A percentile compares a stretch with the other conserved stretches of the same genome.
Evolutionary conservation across 139 green algal species (phyloP).

Genomic region (Coelastrella sp.): DNA sequence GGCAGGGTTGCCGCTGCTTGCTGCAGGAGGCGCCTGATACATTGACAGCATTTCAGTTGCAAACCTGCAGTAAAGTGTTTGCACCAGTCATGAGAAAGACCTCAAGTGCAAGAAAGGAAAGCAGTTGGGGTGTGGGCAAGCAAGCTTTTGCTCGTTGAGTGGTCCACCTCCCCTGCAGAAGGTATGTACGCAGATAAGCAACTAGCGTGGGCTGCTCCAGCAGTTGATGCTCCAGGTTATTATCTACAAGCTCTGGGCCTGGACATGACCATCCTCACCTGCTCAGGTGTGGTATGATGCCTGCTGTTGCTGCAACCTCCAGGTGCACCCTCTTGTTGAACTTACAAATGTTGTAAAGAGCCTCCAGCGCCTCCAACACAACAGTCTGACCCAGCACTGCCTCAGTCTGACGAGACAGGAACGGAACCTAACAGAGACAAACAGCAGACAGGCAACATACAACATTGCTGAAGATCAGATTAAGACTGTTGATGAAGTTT

Average conservation of each 20-base stretch:
- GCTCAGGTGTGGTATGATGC: conserved; percentile 70
- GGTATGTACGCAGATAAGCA: too few relatives aligned
- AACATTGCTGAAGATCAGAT: neutral
- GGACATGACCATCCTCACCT: conserved; percentile 35
- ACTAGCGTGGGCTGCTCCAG: too few relatives aligned
- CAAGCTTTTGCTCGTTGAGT: too few relatives aligned
- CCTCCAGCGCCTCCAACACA: conserved; percentile 74
- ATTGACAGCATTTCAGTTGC: conserved; percentile 15
- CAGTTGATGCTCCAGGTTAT: too few relatives aligned
- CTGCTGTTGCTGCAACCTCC: conserved; percentile 66
- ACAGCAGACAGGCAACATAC: neutral
- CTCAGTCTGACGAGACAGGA: conserved; percentile 53
- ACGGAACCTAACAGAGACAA: conserved; percentile 53
- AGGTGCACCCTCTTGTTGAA: conserved; percentile 73
- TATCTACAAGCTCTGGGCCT: too few relatives aligned
- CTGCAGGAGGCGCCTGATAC: conserved; percentile 9
- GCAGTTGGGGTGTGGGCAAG: too few relatives aligned
- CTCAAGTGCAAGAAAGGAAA: too few relatives aligned
- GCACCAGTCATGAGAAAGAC: too few relatives aligned
- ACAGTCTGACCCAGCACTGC: conserved; percentile 41
- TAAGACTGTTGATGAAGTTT: neutral
- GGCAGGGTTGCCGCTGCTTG: neutral
- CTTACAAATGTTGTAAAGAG: conserved; percentile 87
- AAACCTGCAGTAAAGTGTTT: conserved; percentile 20
- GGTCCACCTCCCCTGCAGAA: too few relatives aligned